A percentile compares a stretch with the other conserved stretches of the same genome.
Conservation (phyloP, 1,284 basidiomycete genomes). For the Pseudozyma hubeiensis region DNA sequence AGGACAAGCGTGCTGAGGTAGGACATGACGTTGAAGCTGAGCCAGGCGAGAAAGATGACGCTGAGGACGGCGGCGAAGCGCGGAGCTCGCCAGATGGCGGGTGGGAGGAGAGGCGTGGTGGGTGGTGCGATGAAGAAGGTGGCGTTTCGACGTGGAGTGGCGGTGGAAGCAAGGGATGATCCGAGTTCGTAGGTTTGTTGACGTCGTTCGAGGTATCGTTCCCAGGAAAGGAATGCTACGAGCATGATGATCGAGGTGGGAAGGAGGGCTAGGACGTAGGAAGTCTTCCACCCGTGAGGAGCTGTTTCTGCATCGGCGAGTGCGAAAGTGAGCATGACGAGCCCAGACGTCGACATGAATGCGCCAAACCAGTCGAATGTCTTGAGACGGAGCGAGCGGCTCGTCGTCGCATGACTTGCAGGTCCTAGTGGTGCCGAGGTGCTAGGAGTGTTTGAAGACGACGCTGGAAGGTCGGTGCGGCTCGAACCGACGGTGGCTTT, state of each 20-base stretch:
- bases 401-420: neutral
- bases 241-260: constrained; percentile 76
- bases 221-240: constrained; percentile 77
- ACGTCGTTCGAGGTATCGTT: constrained; percentile 73
- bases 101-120: constrained; percentile 55
- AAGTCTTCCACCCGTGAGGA: constrained; percentile 78
- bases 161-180: constrained; percentile 9
- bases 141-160: constrained; percentile 64
- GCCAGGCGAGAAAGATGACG: constrained; percentile 79
- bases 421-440: neutral
- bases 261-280: constrained; percentile 73
- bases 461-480: constrained; percentile 11
- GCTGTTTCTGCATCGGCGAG: constrained; percentile 80
- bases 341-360: constrained; percentile 77
- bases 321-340: constrained; percentile 83
- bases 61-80: constrained; percentile 73
- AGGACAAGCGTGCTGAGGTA: constrained; percentile 50
- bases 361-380: constrained; percentile 84
- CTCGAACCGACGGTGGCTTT: constrained; percentile 5
- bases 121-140: constrained; percentile 70
- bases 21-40: constrained; percentile 72
- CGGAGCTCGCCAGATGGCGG: constrained; percentile 56
- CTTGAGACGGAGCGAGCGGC: constrained; percentile 35
- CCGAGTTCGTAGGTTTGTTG: constrained; percentile 43
- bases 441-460: constrained; percentile 3